phyloP scores from a whole-genome alignment of 768 basidiomycete genomes.

The Saitozyma podzolica region DNA sequence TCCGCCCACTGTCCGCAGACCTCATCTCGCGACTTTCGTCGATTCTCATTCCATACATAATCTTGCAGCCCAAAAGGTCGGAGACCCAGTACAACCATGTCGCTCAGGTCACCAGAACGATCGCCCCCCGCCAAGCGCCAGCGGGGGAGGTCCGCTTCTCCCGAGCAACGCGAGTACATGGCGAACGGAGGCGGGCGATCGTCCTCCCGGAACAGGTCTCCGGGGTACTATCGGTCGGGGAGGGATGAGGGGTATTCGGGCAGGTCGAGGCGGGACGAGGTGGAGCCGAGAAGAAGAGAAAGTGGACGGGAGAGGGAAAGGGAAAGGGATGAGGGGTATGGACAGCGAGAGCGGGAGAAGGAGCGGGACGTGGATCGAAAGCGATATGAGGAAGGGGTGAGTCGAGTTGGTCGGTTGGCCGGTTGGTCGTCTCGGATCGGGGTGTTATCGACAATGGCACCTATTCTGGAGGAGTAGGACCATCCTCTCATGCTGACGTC shows the following conservation, averaged over 20 bases:
- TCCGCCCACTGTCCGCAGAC: too few species aligned
- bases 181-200: constrained; percentile 31
- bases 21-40: too few species aligned
- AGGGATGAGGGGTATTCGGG: constrained; percentile 44
- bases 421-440: constrained; percentile 1
- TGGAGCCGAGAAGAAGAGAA: constrained; percentile 19
- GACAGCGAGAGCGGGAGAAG: constrained; percentile 43
- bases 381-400: constrained; percentile 39
- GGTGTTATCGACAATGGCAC: background rate
- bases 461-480: background rate
- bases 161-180: constrained; percentile 24
- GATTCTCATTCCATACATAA: too few species aligned
- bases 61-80: too few species aligned
- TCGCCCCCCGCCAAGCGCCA: constrained; percentile 1
- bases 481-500: background rate
- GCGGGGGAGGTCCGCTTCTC: constrained; percentile 26
- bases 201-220: constrained; percentile 25
- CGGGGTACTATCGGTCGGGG: constrained; percentile 14
- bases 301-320: constrained; percentile 29
- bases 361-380: constrained; percentile 47
- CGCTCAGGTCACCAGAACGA: background rate
- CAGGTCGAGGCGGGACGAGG: constrained; percentile 6
- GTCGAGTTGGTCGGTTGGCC: constrained; percentile 2
- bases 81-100: background rate
- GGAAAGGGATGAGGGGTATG: constrained; percentile 31